Percentiles rank a stretch among this genome's conserved stretches.
phyloP scores from a whole-genome alignment of 2,329 filamentous ascomycete species.

The Aspergillus phoenicis region DNA sequence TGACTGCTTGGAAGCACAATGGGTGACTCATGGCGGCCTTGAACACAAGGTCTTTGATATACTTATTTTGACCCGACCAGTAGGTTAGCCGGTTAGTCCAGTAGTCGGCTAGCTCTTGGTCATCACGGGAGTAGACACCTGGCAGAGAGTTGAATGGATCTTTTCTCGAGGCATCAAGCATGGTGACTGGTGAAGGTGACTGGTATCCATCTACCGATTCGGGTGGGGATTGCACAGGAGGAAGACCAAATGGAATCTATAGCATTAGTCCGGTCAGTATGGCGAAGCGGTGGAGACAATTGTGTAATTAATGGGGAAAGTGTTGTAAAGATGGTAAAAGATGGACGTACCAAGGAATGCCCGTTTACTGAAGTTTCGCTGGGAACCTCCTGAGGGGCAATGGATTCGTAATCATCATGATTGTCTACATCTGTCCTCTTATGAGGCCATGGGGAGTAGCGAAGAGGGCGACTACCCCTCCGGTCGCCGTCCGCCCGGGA shows the following conservation, averaged over 20 bases:
- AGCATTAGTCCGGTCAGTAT: background rate
- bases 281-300: too few relatives aligned
- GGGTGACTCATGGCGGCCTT: conserved; percentile 37
- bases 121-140: conserved; percentile 27
- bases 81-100: conserved; percentile 43
- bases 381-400: conserved; percentile 1
- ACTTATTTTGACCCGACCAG: conserved; percentile 45
- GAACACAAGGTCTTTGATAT: conserved; percentile 42
- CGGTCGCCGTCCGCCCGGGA: conserved; percentile 20
- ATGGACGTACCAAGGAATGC: conserved; percentile 9
- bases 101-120: conserved; percentile 37
- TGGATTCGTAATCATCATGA: conserved; percentile 1
- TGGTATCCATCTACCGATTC: conserved; percentile 12
- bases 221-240: background rate
- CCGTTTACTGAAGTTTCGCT: conserved; percentile 4
- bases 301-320: background rate
- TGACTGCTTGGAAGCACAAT: conserved; percentile 39
- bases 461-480: conserved; percentile 18
- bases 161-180: conserved; percentile 32
- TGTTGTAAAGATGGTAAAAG: background rate
- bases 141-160: conserved; percentile 39
- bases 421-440: conserved; percentile 14
- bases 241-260: background rate
- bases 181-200: conserved; percentile 28
- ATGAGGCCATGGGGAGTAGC: conserved; percentile 31